Evolutionary conservation across 2,329 filamentous ascomycete species (phyloP), one percentile per base, ranked within the genome.

Genomic region (Microcyclospora pomicola): DNA sequence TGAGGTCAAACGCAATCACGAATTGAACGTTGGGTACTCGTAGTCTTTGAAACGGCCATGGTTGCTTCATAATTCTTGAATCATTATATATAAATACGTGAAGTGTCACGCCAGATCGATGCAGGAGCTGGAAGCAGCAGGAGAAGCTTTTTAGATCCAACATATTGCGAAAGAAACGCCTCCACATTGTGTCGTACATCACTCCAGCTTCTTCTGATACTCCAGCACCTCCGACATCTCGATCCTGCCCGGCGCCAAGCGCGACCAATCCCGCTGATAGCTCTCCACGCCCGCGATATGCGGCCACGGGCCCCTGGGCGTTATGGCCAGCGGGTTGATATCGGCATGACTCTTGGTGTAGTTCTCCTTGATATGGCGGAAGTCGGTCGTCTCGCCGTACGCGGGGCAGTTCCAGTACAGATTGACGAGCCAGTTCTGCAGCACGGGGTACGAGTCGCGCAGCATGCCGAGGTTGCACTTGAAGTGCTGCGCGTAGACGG

Each of bases 321-420:
- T 77, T 45, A 80, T 78, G 1, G 65, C 68, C 31, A 66, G 63
- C 1, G 74, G 75, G 46, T 79, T 79, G 42, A 79, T 69, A 42
- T 71, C 68, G 3, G 46, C 48, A 48, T 78, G 73, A 39, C 67
- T 72, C 57, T 78, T 79, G 10, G 73, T 72, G 43, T 73, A 72
- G 44, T 76, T 79, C 53, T 81, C 76, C 57, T 80, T 81, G 52
- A 80, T 80, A 49, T 81, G 76, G 43, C 59, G 68, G 45, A 80
- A 80, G 43, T 80, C 63, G 0, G 76, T 80, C 12, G 71, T 75
- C 47, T 73, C 69, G 40, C 54, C 65, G 43, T 74, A 75, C 0
- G 66, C 72, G 1, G 70, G 62, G 27, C 54, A 50, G 41, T 71
- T 67, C 65, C 69, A 75, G 56, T 77, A 78, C 51, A 76, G 50